These are phyloP conservation scores for Senna tora DNA, from an alignment of 306 rosid species.

Conservation along the genomic window DNA sequence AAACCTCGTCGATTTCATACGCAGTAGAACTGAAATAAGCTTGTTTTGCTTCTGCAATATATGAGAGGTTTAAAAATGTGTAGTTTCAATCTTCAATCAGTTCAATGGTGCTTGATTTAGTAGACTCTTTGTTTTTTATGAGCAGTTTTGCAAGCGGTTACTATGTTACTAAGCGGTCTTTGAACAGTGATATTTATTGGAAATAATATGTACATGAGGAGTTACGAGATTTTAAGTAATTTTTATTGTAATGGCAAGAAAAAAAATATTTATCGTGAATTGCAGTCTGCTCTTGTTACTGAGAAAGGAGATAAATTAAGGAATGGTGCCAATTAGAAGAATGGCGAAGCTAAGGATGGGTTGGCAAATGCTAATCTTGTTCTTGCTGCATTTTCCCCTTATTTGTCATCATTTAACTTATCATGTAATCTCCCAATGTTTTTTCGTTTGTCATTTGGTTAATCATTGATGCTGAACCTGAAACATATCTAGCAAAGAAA, in stretches of 20 bases:
- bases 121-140: background rate
- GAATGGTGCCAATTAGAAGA: conserved; percentile 52
- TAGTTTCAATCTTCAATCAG: background rate
- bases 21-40: background rate
- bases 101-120: background rate
- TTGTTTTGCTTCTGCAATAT: background rate
- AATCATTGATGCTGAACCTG: conserved; percentile 59
- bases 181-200: background rate
- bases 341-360: conserved; percentile 49
- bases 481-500: conserved; percentile 64
- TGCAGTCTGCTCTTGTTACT: conserved; percentile 72
- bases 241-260: conserved; percentile 22
- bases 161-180: background rate
- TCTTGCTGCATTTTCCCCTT: conserved; percentile 49
- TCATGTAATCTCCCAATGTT: conserved; percentile 24
- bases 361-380: conserved; percentile 45
- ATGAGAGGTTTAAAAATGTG: background rate
- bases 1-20: background rate
- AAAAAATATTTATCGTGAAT: conserved; percentile 29
- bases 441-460: conserved; percentile 40
- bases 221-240: conserved; percentile 23
- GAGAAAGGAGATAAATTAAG: conserved; percentile 73
- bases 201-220: background rate
- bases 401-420: conserved; percentile 29
- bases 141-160: background rate